Conservation (phyloP, 2,329 filamentous ascomycete species). For the Scedosporium apiospermum region DNA sequence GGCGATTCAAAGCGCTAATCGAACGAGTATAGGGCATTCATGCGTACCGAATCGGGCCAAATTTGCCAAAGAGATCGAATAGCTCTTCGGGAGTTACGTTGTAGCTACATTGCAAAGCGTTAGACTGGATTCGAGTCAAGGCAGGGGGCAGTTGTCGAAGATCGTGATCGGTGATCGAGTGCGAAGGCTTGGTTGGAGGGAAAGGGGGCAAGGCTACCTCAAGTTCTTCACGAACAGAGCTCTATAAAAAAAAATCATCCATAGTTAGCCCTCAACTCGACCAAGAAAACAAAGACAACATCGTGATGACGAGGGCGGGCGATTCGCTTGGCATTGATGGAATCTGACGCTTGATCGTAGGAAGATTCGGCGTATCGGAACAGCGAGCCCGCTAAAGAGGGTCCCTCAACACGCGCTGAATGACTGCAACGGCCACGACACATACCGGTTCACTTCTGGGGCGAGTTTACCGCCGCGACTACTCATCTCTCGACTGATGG, state of each 20-base stretch:
- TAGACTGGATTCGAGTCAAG: not conserved
- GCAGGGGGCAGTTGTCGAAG: not conserved
- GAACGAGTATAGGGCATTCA: slow-evolving; percentile 8
- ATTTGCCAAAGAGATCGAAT: slow-evolving; percentile 98
- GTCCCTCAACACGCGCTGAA: not conserved
- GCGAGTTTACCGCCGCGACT: slow-evolving; percentile 94
- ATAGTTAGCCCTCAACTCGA: not conserved
- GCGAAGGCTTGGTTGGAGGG: not conserved
- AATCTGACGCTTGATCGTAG: not conserved
- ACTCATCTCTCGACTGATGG: slow-evolving; percentile 72
- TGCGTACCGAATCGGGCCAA: slow-evolving; percentile 82
- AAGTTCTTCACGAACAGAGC: slow-evolving; percentile 99
- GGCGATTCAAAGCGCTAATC: no score
- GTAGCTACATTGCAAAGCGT: slow-evolving; percentile 60
- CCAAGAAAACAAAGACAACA: not conserved
- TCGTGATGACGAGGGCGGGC: not conserved
- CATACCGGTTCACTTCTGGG: slow-evolving; percentile 97
- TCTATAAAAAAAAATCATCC: slow-evolving; percentile 38
- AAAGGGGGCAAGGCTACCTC: slow-evolving; percentile 49
- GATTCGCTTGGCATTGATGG: not conserved
- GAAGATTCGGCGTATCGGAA: not conserved
- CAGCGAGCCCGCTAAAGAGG: not conserved
- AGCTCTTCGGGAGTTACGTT: slow-evolving; percentile 97
- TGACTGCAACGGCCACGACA: slow-evolving; percentile 12
- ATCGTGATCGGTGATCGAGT: not conserved